phyloP scores from a whole-genome alignment of 2,329 filamentous ascomycete genomes.

The Venturia effusa region DNA sequence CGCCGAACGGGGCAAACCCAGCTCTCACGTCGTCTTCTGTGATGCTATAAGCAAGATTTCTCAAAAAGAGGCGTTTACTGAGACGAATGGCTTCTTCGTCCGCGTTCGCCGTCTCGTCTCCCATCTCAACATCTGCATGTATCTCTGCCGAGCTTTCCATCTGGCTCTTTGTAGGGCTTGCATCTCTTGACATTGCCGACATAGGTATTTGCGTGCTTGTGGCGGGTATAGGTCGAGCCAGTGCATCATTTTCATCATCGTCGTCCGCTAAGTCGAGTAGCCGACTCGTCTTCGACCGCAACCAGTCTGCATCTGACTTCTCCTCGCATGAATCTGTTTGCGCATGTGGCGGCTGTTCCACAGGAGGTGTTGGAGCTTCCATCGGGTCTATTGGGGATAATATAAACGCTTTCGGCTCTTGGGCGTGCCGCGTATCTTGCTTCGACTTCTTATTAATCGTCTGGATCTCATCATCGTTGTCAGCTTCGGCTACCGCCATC shows the following conservation, averaged over 20 bases:
- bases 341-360: not conserved
- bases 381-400: too few relatives aligned
- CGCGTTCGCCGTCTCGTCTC: constrained; percentile 7
- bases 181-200: not conserved
- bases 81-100: constrained; percentile 41
- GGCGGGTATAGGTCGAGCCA: not conserved
- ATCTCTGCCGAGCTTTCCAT: not conserved
- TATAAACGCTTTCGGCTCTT: constrained; percentile 4
- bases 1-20: constrained; percentile 62
- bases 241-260: constrained; percentile 36
- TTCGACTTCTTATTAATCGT: constrained; percentile 40
- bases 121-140: not conserved
- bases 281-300: constrained; percentile 78
- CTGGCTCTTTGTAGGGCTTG: not conserved
- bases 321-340: constrained; percentile 4
- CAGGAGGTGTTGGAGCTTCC: too few relatives aligned
- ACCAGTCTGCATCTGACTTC: constrained; percentile 70
- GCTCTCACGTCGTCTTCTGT: constrained; percentile 66
- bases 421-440: constrained; percentile 7
- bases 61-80: constrained; percentile 72
- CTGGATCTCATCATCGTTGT: constrained; percentile 70
- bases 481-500: constrained; percentile 20
- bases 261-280: constrained; percentile 76
- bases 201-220: not conserved
- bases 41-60: constrained; percentile 76